Percentiles rank a stretch among this genome's conserved stretches.
phyloP scores from a whole-genome alignment of 768 basidiomycete species.

The Termitomyces bulborhizus region DNA sequence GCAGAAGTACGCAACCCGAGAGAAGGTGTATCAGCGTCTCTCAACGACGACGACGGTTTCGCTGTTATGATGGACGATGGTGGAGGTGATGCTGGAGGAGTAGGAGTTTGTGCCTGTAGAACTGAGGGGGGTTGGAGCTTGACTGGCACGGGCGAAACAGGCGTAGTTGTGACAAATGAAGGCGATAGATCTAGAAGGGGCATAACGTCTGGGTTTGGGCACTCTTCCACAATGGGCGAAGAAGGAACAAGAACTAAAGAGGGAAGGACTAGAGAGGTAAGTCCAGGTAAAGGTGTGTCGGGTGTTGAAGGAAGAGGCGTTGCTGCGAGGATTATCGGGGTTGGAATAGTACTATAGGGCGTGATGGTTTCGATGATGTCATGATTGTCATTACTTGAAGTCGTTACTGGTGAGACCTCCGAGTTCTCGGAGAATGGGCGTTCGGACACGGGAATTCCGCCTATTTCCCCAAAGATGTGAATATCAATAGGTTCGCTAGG shows the following conservation, averaged over 20 bases:
- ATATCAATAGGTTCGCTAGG: slow-evolving; percentile 4
- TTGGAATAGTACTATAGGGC: background rate
- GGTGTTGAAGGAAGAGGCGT: slow-evolving; percentile 7
- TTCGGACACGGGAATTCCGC: background rate
- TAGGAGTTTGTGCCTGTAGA: slow-evolving; percentile 28
- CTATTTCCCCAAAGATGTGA: slow-evolving; percentile 3
- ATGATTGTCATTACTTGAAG: slow-evolving; percentile 10
- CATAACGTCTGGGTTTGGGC: slow-evolving; percentile 37
- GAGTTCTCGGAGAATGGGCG: background rate
- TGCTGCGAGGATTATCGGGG: slow-evolving; percentile 1
- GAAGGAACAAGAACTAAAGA: background rate
- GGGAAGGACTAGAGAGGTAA: background rate
- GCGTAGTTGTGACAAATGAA: slow-evolving; percentile 4
- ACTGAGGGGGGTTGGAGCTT: background rate
- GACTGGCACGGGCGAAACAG: slow-evolving; percentile 12
- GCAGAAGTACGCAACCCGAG: slow-evolving; percentile 25
- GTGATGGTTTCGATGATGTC: background rate
- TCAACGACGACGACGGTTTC: slow-evolving; percentile 33
- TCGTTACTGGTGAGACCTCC: background rate
- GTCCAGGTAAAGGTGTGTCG: slow-evolving; percentile 1
- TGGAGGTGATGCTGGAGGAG: slow-evolving; percentile 38
- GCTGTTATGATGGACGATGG: background rate
- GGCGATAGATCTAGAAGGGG: slow-evolving; percentile 26
- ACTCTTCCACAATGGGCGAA: slow-evolving; percentile 12
- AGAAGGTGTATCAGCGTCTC: slow-evolving; percentile 35